phyloP scores from a whole-genome alignment of 805 yeast species.

The Kodamaea kakaduensis region DNA sequence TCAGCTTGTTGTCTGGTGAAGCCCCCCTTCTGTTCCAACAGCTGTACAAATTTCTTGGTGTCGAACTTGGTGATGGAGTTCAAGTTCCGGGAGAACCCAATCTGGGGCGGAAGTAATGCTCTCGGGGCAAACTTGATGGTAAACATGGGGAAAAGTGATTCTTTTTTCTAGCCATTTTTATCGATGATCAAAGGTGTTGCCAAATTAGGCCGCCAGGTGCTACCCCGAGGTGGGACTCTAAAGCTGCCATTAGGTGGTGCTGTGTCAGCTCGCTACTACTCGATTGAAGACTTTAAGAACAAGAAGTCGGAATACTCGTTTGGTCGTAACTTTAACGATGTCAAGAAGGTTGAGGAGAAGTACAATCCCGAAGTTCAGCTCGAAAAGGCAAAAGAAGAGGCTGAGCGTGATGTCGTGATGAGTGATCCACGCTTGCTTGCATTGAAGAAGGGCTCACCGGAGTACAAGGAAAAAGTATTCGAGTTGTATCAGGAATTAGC shows the following conservation, averaged over 20 bases:
- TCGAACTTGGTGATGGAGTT: conserved; percentile 53
- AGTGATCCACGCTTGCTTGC: conserved; percentile 29
- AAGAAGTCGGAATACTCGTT: conserved; percentile 27
- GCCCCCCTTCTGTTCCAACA: conserved; percentile 61
- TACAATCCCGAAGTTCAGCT: conserved; percentile 1
- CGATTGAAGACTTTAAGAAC: conserved; percentile 38
- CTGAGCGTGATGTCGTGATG: conserved; percentile 19
- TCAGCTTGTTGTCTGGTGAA: conserved; percentile 75
- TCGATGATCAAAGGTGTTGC: background rate
- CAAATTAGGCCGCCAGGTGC: conserved; percentile 2
- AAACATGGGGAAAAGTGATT: background rate
- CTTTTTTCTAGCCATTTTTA: conserved; percentile 1
- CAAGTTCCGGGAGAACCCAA: too few relatives aligned
- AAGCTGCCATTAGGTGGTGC: conserved; percentile 1
- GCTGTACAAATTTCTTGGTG: conserved; percentile 68
- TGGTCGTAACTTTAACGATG: conserved; percentile 18
- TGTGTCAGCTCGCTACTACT: conserved; percentile 5
- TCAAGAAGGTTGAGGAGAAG: conserved; percentile 16
- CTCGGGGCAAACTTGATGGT: too few relatives aligned
- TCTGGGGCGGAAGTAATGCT: too few relatives aligned
- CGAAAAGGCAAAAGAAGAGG: conserved; percentile 7
- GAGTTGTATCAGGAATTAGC: conserved; percentile 26
- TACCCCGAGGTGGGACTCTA: too few relatives aligned
- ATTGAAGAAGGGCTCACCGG: conserved; percentile 31
- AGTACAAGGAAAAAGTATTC: conserved; percentile 31